Conservation (phyloP, 805 yeast genomes). For the Metschnikowia gruessii region DNA sequence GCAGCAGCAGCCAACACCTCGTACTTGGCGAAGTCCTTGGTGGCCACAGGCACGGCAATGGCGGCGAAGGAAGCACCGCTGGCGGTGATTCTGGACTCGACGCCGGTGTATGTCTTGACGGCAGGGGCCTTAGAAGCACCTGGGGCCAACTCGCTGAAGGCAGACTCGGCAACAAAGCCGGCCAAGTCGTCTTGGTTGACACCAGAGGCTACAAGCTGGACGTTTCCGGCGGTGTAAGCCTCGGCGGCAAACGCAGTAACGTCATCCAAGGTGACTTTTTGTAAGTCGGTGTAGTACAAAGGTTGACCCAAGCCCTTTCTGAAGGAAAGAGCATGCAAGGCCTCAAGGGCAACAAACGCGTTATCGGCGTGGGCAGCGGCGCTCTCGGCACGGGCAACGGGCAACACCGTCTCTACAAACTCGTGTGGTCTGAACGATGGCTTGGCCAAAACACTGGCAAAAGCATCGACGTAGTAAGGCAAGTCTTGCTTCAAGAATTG, state of each 20-base stretch:
- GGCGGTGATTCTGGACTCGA: conserved; percentile 62
- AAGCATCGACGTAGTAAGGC: conserved; percentile 86
- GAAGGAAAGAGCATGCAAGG: conserved; percentile 76
- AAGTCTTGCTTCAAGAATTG: conserved; percentile 81
- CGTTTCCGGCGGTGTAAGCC: conserved; percentile 67
- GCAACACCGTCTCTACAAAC: conserved; percentile 75
- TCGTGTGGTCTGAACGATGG: conserved; percentile 82
- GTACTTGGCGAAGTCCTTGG: conserved; percentile 61
- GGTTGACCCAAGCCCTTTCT: conserved; percentile 87
- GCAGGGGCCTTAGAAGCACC: conserved; percentile 50
- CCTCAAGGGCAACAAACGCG: conserved; percentile 64
- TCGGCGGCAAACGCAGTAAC: conserved; percentile 62
- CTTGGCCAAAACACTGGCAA: conserved; percentile 69
- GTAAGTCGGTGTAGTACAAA: conserved; percentile 66
- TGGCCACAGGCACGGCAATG: conserved; percentile 74
- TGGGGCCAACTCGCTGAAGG: conserved; percentile 58
- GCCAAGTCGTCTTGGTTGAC: conserved; percentile 68
- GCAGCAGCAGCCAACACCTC: conserved; percentile 70
- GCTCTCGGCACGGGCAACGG: conserved; percentile 67
- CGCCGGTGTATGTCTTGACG: conserved; percentile 51
- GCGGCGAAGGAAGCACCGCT: conserved; percentile 69
- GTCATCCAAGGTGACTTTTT: conserved; percentile 55
- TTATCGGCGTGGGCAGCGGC: conserved; percentile 51
- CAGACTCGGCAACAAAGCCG: conserved; percentile 62
- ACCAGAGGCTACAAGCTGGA: conserved; percentile 71